Percentiles rank a stretch among this genome's conserved stretches.
Conservation (phyloP, 257 asterid genomes). For the Misopates orontium region DNA sequence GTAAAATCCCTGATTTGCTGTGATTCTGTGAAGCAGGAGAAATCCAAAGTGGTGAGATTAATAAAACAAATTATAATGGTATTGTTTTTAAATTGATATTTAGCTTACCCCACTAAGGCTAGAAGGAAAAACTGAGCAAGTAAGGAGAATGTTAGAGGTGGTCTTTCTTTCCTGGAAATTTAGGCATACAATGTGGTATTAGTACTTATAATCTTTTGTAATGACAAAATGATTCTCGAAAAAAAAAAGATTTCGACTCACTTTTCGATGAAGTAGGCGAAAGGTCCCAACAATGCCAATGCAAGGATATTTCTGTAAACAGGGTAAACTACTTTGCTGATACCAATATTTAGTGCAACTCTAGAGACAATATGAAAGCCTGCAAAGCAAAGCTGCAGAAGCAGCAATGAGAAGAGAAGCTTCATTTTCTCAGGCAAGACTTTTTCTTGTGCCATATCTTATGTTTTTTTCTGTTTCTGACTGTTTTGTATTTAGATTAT, state of each 20-base stretch:
- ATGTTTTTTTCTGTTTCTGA: conserved; percentile 18
- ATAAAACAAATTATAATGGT: too few relatives aligned
- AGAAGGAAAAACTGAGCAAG: conserved; percentile 75
- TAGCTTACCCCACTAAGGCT: conserved; percentile 71
- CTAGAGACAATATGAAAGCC: conserved; percentile 89
- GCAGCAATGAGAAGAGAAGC: conserved; percentile 62
- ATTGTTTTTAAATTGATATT: too few relatives aligned
- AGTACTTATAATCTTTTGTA: neutral
- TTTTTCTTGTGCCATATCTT: conserved; percentile 46
- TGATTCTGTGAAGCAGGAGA: conserved; percentile 46
- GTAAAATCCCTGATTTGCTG: conserved; percentile 85
- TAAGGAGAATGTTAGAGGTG: conserved; percentile 76
- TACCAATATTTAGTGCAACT: conserved; percentile 80
- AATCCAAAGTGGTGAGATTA: neutral
- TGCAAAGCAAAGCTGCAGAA: conserved; percentile 78
- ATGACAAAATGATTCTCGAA: neutral
- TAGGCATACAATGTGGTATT: neutral
- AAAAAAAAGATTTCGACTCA: conserved; percentile 26
- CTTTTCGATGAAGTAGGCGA: conserved; percentile 81
- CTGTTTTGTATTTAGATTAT: neutral
- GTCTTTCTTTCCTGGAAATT: conserved; percentile 71
- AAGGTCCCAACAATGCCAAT: conserved; percentile 65
- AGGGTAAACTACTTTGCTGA: conserved; percentile 86
- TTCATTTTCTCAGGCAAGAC: conserved; percentile 53
- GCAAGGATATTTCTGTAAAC: conserved; percentile 82